Evolutionary conservation across 1,284 basidiomycete species (phyloP), one percentile per base, ranked within the genome.

Genomic region (Erythrobasidium hasegawianum): DNA sequence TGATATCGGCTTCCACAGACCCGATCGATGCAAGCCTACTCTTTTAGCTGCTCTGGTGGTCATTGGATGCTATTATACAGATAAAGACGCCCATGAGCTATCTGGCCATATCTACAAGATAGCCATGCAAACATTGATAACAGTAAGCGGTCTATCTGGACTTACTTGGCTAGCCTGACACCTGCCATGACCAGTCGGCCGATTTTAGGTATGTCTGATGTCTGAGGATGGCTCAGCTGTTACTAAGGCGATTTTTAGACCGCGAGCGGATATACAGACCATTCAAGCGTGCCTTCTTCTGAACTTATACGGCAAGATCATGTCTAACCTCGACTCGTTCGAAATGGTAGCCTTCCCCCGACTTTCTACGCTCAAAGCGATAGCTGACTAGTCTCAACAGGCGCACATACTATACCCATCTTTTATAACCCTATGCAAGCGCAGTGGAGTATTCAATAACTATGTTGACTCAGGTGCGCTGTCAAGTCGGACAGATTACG

Each of bases 391-490:
- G 38, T 29, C 13, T 8, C 16, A 18, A 1, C 43, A 65, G 73
- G 61, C 67, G 8, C 70, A 72, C 59, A 71, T 73, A 45, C 70
- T 74, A 54, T 72, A 70, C 59, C 68, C 69, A 1, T 68, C 70
- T 0, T 69, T 68, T 39, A 64, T 73, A 4, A 71, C 70, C 22
- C 24, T 62, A 24, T 58, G 45, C 22, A 45, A 56, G 22, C 14
- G 55, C 16, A 59, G 47, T 55, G 60, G 40, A 0, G n/a, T 58
- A 13, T 68, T 54, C 20, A 64, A 45, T 45, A 45, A 20, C 5
- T 40, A 18, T 11, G 1, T 45, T 54, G 45, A 16, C 43, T 1
- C 55, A 1, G 52, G 49, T 29, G 13, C 8, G 14, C 29, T 59
- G 65, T 52, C 53, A n/a, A n/a, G 33, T 33, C 33, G 33, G 33